phyloP scores from a whole-genome alignment of 2,329 filamentous ascomycete genomes.

The Penicillium aurantiogriseum region DNA sequence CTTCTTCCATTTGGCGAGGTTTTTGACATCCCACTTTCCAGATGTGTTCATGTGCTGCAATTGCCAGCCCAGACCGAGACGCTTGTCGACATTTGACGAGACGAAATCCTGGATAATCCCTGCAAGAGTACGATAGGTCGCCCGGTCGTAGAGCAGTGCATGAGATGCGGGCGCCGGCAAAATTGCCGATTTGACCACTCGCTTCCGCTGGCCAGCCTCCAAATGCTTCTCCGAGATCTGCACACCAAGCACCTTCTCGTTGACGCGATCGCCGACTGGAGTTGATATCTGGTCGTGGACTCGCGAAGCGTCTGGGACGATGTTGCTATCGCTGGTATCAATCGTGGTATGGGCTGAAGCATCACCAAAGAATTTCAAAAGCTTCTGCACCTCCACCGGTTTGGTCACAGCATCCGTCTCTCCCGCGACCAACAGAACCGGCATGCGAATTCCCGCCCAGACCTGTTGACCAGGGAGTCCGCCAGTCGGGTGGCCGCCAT shows the following conservation, averaged over 20 bases:
- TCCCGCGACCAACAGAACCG: slow-evolving; percentile 76
- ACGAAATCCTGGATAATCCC: slow-evolving; percentile 84
- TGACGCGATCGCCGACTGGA: slow-evolving; percentile 17
- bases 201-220: slow-evolving; percentile 38
- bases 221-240: slow-evolving; percentile 25
- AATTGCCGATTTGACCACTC: slow-evolving; percentile 64
- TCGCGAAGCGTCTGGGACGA: slow-evolving; percentile 33
- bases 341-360: slow-evolving; percentile 27
- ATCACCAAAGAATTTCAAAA: slow-evolving; percentile 50
- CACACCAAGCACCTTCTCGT: slow-evolving; percentile 31
- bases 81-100: slow-evolving; percentile 67
- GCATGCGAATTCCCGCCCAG: slow-evolving; percentile 71
- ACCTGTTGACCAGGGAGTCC: slow-evolving; percentile 67
- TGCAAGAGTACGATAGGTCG: slow-evolving; percentile 71
- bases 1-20: slow-evolving; percentile 84
- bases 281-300: slow-evolving; percentile 25
- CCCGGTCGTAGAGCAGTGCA: slow-evolving; percentile 76
- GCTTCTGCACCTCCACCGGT: slow-evolving; percentile 67
- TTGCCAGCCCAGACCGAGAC: slow-evolving; percentile 85
- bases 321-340: slow-evolving; percentile 23
- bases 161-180: slow-evolving; percentile 78
- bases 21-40: slow-evolving; percentile 98
- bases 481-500: slow-evolving; percentile 49
- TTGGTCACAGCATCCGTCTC: slow-evolving; percentile 74
- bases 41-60: slow-evolving; percentile 82